Evolutionary conservation across 2,329 filamentous ascomycete genomes (phyloP).

Genomic region (Paraphoma sp.): DNA sequence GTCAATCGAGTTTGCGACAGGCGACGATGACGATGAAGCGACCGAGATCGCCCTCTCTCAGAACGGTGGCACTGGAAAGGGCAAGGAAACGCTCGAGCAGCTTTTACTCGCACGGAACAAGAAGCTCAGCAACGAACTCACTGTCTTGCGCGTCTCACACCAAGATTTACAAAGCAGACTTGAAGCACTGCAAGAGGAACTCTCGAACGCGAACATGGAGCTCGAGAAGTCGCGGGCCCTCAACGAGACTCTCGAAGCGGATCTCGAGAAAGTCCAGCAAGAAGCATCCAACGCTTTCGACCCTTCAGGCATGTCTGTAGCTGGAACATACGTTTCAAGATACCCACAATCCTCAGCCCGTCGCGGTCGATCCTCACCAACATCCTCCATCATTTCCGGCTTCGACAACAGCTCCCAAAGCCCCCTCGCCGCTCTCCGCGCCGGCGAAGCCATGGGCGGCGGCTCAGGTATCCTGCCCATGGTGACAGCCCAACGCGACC

Average conservation of each 20-base stretch:
- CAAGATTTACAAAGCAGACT: constrained; percentile 86
- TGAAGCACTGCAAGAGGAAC: constrained; percentile 80
- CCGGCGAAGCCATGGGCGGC: constrained; percentile 70
- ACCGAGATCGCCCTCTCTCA: constrained; percentile 42
- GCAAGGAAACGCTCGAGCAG: constrained; percentile 84
- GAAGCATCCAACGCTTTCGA: constrained; percentile 85
- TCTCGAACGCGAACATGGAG: constrained; percentile 83
- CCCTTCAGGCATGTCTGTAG: constrained; percentile 84
- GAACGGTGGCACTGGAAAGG: constrained; percentile 61
- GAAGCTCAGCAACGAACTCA: constrained; percentile 92
- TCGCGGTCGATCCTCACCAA: constrained; percentile 81
- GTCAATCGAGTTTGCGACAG: constrained; percentile 95
- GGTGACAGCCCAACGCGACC: constrained; percentile 96
- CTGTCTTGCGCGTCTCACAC: constrained; percentile 89
- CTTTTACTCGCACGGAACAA: constrained; percentile 92
- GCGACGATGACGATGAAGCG: constrained; percentile 68
- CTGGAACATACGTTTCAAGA: constrained; percentile 85
- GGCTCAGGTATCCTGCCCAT: constrained; percentile 93
- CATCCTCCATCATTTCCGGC: constrained; percentile 98
- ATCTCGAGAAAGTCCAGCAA: constrained; percentile 85
- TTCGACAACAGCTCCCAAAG: constrained; percentile 64
- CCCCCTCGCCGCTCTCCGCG: constrained; percentile 63
- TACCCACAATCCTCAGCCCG: constrained; percentile 71
- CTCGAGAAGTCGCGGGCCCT: constrained; percentile 84
- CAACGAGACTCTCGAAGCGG: constrained; percentile 88